A percentile compares a stretch with the other conserved stretches of the same genome.
These are phyloP conservation scores for Pythium rishiriense DNA, from an alignment of 352 stramenopile genomes.

Conservation along the genomic window DNA sequence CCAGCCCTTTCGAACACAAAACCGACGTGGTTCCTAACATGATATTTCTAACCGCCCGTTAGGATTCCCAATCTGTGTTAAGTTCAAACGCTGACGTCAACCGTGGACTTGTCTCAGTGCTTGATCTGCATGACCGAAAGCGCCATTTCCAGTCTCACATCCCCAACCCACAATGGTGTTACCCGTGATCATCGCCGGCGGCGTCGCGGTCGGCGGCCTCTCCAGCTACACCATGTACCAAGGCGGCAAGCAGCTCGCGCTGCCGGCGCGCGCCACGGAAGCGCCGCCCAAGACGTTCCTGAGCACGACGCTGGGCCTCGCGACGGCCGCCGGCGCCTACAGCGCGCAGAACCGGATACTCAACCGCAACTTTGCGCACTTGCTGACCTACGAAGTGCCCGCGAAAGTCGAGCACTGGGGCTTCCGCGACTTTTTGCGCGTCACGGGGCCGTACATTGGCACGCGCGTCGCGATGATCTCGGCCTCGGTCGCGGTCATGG, in stretches of 20 bases:
- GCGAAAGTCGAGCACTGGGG: slow-evolving; percentile 64
- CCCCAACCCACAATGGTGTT: slow-evolving; percentile 40
- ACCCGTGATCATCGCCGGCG: slow-evolving; percentile 64
- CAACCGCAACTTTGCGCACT: slow-evolving; percentile 55
- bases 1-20: slow-evolving; percentile 30
- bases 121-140: neutral
- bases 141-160: neutral
- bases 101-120: neutral
- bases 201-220: slow-evolving; percentile 38
- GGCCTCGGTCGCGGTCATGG: slow-evolving; percentile 62
- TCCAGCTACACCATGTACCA: slow-evolving; percentile 77
- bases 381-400: slow-evolving; percentile 73
- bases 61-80: neutral
- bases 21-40: slow-evolving; percentile 3
- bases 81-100: slow-evolving; percentile 6
- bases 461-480: slow-evolving; percentile 71
- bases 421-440: slow-evolving; percentile 69
- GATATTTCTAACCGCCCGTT: neutral
- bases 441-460: slow-evolving; percentile 54
- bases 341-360: slow-evolving; percentile 50
- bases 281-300: slow-evolving; percentile 47
- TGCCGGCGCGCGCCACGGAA: slow-evolving; percentile 32
- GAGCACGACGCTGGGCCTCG: slow-evolving; percentile 34
- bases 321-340: slow-evolving; percentile 48
- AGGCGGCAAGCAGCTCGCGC: slow-evolving; percentile 43